Percentiles rank a stretch among this genome's conserved stretches.
These are phyloP conservation scores for Clarireedia hainanense DNA, from an alignment of 2,329 filamentous ascomycete species.

Conservation along the genomic window DNA sequence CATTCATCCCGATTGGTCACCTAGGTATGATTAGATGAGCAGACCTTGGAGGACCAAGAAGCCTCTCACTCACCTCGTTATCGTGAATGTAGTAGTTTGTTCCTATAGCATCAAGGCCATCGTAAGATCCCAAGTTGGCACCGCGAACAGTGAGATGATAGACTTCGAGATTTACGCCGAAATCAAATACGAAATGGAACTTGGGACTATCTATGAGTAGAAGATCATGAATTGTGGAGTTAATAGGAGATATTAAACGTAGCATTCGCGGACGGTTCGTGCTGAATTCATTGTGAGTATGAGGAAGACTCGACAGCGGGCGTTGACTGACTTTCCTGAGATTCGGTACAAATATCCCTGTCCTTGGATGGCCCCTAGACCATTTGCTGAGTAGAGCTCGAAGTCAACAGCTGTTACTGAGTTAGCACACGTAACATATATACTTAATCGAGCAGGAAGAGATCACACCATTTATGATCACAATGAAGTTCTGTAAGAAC, in stretches of 20 bases:
- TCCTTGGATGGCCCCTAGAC: constrained; percentile 44
- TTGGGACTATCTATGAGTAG: constrained; percentile 25
- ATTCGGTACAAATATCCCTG: constrained; percentile 39
- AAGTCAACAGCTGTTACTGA: constrained; percentile 37
- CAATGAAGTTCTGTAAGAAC: constrained; percentile 39
- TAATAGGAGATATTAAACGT: constrained; percentile 13
- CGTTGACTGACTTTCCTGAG: background rate
- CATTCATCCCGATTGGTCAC: constrained; percentile 33
- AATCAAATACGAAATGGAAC: constrained; percentile 32
- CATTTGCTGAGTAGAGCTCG: constrained; percentile 45
- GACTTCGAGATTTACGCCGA: constrained; percentile 30
- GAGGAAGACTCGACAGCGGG: constrained; percentile 6
- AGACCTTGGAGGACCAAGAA: background rate
- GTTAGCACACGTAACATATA: constrained; percentile 19
- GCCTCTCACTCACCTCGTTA: constrained; percentile 21
- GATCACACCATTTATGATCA: constrained; percentile 33
- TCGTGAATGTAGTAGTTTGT: constrained; percentile 32
- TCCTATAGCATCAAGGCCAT: constrained; percentile 31
- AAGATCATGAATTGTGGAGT: constrained; percentile 23
- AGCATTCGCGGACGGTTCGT: constrained; percentile 23
- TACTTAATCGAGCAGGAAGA: background rate
- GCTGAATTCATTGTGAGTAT: constrained; percentile 31
- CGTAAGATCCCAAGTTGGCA: constrained; percentile 31
- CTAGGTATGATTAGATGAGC: background rate
- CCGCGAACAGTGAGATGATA: constrained; percentile 34